These are phyloP conservation scores for Ambrosia hybrid DNA, from an alignment of 140 eudicot genomes.

Conservation along the genomic window DNA sequence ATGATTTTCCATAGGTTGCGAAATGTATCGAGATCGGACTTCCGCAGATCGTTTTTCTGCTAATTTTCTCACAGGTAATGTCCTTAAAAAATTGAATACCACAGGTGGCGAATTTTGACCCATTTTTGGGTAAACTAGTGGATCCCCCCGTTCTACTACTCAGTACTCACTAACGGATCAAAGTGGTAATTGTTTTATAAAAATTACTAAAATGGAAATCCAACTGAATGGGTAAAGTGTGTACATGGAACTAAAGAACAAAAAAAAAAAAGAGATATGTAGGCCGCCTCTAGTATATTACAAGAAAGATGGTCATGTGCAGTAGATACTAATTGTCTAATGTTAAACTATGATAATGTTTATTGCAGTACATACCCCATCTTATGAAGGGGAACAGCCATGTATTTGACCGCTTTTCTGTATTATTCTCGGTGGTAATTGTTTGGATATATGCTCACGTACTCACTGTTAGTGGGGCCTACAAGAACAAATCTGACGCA, in stretches of 20 bases:
- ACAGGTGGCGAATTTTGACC: neutral
- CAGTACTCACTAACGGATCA: neutral
- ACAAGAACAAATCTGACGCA: conserved; percentile 51
- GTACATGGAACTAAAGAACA: neutral
- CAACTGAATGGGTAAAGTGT: neutral
- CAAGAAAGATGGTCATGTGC: conserved; percentile 1
- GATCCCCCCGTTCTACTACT: neutral
- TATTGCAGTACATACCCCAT: conserved; percentile 80
- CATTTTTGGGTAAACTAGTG: neutral
- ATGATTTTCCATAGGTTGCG: conserved; percentile 48
- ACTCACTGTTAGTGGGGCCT: conserved; percentile 88
- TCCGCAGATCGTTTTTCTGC: conserved; percentile 72
- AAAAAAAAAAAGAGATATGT: neutral
- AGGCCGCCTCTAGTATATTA: neutral
- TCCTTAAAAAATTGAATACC: neutral
- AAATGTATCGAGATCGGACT: conserved; percentile 93
- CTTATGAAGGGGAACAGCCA: conserved; percentile 72
- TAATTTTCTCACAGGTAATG: conserved; percentile 88
- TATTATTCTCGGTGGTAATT: conserved; percentile 72
- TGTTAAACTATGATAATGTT: neutral
- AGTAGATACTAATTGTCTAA: conserved; percentile 2
- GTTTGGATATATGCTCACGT: conserved; percentile 95
- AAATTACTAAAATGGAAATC: neutral
- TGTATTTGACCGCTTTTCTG: conserved; percentile 92
- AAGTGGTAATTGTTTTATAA: neutral